Evolutionary conservation across 805 yeast genomes (phyloP).

Genomic region (Lipomyces sp.): DNA sequence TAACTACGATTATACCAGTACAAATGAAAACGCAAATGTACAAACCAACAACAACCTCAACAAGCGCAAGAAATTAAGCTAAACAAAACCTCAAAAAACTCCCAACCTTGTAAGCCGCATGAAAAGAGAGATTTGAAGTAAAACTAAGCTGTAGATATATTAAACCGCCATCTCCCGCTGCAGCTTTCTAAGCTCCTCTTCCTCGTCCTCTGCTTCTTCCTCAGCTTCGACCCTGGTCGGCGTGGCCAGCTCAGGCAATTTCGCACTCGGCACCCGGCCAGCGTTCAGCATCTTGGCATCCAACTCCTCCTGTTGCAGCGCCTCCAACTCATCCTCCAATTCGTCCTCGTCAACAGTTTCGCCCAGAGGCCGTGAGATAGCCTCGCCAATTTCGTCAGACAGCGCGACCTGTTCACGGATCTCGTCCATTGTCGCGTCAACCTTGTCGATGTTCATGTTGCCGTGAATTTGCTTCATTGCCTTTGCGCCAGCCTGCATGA

Average conservation of each 20-base stretch:
- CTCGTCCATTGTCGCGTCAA: slow-evolving; percentile 97
- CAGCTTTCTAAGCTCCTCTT: slow-evolving; percentile 51
- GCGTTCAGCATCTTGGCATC: slow-evolving; percentile 57
- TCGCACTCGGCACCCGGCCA: slow-evolving; percentile 36
- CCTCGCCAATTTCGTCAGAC: slow-evolving; percentile 94
- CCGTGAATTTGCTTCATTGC: slow-evolving; percentile 97
- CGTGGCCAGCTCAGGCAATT: slow-evolving; percentile 44
- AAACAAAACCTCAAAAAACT: slow-evolving; percentile 1
- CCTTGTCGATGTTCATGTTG: slow-evolving; percentile 93
- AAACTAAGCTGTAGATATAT: neutral
- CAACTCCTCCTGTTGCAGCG: slow-evolving; percentile 78
- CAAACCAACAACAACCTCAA: neutral
- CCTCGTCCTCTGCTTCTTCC: slow-evolving; percentile 48
- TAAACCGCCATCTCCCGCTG: slow-evolving; percentile 53
- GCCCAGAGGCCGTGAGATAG: slow-evolving; percentile 92
- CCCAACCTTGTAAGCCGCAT: neutral
- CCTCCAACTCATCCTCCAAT: slow-evolving; percentile 93
- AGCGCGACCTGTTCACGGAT: slow-evolving; percentile 95
- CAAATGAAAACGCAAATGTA: neutral
- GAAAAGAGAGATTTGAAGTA: neutral
- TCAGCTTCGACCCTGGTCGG: slow-evolving; percentile 37
- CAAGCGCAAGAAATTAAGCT: neutral
- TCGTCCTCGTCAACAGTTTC: slow-evolving; percentile 65
- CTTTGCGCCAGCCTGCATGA: slow-evolving; percentile 95
- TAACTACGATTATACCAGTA: slow-evolving; percentile 1